Conservation (phyloP, 129 eudicot genomes). For the Flaveria bidentis region DNA sequence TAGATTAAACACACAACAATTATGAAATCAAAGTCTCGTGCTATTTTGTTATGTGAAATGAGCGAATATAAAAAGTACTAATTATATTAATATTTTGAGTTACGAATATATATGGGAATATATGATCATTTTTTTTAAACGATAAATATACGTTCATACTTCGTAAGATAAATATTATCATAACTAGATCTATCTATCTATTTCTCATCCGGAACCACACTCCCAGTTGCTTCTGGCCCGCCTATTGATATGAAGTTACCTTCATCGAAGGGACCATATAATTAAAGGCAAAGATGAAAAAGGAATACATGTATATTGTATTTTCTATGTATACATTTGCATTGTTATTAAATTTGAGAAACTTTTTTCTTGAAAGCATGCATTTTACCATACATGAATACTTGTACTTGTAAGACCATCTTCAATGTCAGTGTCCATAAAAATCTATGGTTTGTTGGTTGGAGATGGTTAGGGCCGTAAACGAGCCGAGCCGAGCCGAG, state of each 20-base stretch:
- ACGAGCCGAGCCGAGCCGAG: no score
- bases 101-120: slow-evolving; percentile 1
- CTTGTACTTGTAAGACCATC: no score
- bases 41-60: no score
- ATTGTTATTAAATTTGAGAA: neutral
- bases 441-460: no score
- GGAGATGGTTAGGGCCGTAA: no score
- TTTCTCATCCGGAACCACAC: no score
- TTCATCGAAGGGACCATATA: slow-evolving; percentile 17
- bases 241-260: slow-evolving; percentile 16
- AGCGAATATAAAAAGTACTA: neutral
- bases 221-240: neutral
- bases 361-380: neutral
- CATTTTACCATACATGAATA: neutral
- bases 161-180: no score
- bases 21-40: neutral
- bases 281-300: neutral
- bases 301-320: neutral
- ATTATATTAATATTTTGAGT: slow-evolving; percentile 16
- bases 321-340: neutral
- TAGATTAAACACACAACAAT: neutral
- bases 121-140: neutral
- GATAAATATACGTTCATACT: no score
- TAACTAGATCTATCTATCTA: no score
- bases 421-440: no score